Conservation (phyloP, 192 early-diverging fungal genomes). For the Thamnidium elegans region DNA sequence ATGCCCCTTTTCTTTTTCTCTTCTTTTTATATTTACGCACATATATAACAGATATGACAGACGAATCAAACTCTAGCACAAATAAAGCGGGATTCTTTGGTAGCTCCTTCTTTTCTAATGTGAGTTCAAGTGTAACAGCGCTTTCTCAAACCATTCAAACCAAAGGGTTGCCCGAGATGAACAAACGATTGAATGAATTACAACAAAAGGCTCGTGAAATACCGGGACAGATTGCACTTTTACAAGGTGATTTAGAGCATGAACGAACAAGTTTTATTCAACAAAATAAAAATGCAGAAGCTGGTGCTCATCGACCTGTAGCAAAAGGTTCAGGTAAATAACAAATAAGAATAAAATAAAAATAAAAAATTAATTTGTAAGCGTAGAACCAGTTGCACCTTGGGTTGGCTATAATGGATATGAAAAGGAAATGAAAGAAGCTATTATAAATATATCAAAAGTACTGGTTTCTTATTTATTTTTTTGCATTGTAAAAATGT, state of each 20-base stretch:
- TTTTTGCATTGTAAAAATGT: background rate
- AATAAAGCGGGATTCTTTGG: background rate
- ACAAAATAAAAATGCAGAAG: conserved; percentile 29
- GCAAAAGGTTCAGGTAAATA: conserved; percentile 29
- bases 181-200: conserved; percentile 22
- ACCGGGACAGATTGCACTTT: conserved; percentile 17
- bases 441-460: conserved; percentile 48
- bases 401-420: conserved; percentile 51
- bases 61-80: too few relatives aligned
- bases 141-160: conserved; percentile 16
- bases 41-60: too few relatives aligned
- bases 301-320: too few relatives aligned
- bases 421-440: conserved; percentile 48
- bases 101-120: conserved; percentile 7
- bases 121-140: conserved; percentile 12
- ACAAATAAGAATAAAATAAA: conserved; percentile 29
- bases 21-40: too few relatives aligned
- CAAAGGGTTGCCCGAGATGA: conserved; percentile 17
- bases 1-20: too few relatives aligned
- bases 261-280: conserved; percentile 50
- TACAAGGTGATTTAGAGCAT: conserved; percentile 42
- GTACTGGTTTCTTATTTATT: conserved; percentile 21
- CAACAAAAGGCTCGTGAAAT: conserved; percentile 29
- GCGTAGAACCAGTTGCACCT: conserved; percentile 44
- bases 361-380: background rate